A percentile compares a stretch with the other conserved stretches of the same genome.
Evolutionary conservation across 2,329 filamentous ascomycete species (phyloP).

Genomic region (Claviceps sp.): DNA sequence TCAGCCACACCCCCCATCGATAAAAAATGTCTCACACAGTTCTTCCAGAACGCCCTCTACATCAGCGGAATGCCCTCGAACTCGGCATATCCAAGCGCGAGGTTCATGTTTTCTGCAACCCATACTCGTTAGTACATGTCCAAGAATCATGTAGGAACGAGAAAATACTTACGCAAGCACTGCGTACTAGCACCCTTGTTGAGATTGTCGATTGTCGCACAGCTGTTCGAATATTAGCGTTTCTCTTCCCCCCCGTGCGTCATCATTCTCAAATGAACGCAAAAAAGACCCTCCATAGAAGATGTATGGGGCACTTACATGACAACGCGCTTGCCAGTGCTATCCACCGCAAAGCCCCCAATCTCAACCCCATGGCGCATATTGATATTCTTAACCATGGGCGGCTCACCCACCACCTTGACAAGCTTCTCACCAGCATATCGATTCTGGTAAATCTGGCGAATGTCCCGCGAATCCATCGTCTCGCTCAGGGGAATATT

Average conservation of each 20-base stretch:
- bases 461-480: constrained; percentile 84
- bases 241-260: neutral
- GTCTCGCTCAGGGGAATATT: constrained; percentile 73
- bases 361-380: constrained; percentile 85
- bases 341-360: constrained; percentile 89
- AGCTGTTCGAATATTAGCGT: constrained; percentile 7
- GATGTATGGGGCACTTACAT: constrained; percentile 32
- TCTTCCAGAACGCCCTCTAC: constrained; percentile 12
- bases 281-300: constrained; percentile 13
- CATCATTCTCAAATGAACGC: neutral
- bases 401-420: constrained; percentile 80
- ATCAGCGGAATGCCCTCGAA: constrained; percentile 69
- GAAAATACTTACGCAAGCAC: constrained; percentile 65
- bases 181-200: constrained; percentile 89
- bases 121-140: constrained; percentile 23
- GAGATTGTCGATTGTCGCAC: constrained; percentile 85
- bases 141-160: no score
- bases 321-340: constrained; percentile 79
- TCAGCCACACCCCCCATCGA: no score
- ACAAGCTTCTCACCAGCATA: constrained; percentile 94
- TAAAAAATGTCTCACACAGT: no score
- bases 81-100: constrained; percentile 77
- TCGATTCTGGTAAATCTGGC: constrained; percentile 88
- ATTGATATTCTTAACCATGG: constrained; percentile 71
- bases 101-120: constrained; percentile 72